Evolutionary conservation across 495 filamentous ascomycete species (phyloP).

Genomic region (Penicillium paxilli): DNA sequence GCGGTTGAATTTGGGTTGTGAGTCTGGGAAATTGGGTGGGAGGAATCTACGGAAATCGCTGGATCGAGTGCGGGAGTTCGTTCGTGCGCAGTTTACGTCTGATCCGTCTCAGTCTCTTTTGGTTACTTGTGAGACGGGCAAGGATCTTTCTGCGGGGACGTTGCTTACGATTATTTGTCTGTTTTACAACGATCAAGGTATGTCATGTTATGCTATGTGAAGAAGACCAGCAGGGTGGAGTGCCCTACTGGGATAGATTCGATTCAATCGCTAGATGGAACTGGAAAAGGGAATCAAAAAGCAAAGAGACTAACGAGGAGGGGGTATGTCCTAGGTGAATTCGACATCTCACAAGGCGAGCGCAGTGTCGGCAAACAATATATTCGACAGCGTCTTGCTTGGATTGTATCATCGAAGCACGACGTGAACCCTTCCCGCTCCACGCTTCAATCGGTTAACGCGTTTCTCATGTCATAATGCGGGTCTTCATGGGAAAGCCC

Average conservation of each 20-base stretch:
- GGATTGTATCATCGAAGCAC: slow-evolving; percentile 71
- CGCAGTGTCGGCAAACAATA: slow-evolving; percentile 65
- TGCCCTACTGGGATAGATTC: slow-evolving; percentile 5
- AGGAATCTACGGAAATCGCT: slow-evolving; percentile 70
- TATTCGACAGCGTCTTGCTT: slow-evolving; percentile 73
- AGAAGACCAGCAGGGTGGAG: not conserved
- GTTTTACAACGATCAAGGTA: slow-evolving; percentile 59
- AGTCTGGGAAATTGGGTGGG: slow-evolving; percentile 69
- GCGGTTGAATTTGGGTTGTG: slow-evolving; percentile 63
- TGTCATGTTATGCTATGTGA: slow-evolving; percentile 1
- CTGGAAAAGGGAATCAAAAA: slow-evolving; percentile 12
- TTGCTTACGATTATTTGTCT: slow-evolving; percentile 63
- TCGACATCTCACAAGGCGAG: slow-evolving; percentile 25
- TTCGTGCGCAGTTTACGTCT: slow-evolving; percentile 27
- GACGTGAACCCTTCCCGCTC: slow-evolving; percentile 77
- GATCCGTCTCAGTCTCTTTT: slow-evolving; percentile 43
- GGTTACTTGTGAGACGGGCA: slow-evolving; percentile 61
- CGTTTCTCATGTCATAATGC: slow-evolving; percentile 83
- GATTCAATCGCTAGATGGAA: slow-evolving; percentile 26
- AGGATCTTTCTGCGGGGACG: slow-evolving; percentile 65
- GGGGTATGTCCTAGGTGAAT: slow-evolving; percentile 31
- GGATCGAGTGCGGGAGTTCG: slow-evolving; percentile 51
- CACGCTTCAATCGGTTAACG: slow-evolving; percentile 84
- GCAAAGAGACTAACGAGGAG: slow-evolving; percentile 17
- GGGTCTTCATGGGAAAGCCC: slow-evolving; percentile 28